A percentile compares a stretch with the other conserved stretches of the same genome.
Evolutionary conservation across 1,139 yeast genomes (phyloP).

Genomic region (Taiozyma onychis): DNA sequence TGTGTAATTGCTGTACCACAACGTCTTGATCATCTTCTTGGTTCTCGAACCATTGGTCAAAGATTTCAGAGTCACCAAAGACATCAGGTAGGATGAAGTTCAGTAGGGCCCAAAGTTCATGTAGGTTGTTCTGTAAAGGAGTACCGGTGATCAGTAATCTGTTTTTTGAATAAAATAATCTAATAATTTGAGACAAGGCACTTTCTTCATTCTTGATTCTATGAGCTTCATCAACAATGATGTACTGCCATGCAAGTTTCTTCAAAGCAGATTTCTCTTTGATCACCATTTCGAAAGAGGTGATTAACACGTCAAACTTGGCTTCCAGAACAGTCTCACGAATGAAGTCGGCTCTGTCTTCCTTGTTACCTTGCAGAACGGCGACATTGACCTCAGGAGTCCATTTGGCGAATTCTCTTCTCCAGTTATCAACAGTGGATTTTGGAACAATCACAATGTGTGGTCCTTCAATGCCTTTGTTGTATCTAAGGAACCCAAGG

Average conservation of each 20-base stretch:
- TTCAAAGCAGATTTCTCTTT: slow-evolving; percentile 60
- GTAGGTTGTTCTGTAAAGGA: slow-evolving; percentile 72
- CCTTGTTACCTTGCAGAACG: slow-evolving; percentile 71
- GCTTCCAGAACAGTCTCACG: slow-evolving; percentile 47
- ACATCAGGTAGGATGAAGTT: slow-evolving; percentile 75
- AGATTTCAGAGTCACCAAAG: slow-evolving; percentile 66
- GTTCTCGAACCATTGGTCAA: slow-evolving; percentile 64
- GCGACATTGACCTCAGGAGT: slow-evolving; percentile 69
- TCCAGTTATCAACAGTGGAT: slow-evolving; percentile 78
- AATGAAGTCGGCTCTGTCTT: slow-evolving; percentile 49
- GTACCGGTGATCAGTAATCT: slow-evolving; percentile 75
- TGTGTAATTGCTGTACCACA: slow-evolving; percentile 82
- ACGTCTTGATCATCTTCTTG: slow-evolving; percentile 46
- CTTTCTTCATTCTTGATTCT: slow-evolving; percentile 77
- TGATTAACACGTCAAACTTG: slow-evolving; percentile 66
- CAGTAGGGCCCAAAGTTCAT: slow-evolving; percentile 75
- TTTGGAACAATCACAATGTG: slow-evolving; percentile 73
- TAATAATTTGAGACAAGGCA: slow-evolving; percentile 64
- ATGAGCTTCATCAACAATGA: slow-evolving; percentile 78
- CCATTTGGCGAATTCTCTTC: slow-evolving; percentile 71
- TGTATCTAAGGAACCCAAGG: slow-evolving; percentile 62
- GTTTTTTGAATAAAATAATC: slow-evolving; percentile 66
- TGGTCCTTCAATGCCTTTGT: slow-evolving; percentile 60
- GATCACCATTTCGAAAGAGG: slow-evolving; percentile 75
- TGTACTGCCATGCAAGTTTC: slow-evolving; percentile 69